These are phyloP conservation scores for Globisporangium viniferum DNA, from an alignment of 352 stramenopile genomes.

Conservation along the genomic window DNA sequence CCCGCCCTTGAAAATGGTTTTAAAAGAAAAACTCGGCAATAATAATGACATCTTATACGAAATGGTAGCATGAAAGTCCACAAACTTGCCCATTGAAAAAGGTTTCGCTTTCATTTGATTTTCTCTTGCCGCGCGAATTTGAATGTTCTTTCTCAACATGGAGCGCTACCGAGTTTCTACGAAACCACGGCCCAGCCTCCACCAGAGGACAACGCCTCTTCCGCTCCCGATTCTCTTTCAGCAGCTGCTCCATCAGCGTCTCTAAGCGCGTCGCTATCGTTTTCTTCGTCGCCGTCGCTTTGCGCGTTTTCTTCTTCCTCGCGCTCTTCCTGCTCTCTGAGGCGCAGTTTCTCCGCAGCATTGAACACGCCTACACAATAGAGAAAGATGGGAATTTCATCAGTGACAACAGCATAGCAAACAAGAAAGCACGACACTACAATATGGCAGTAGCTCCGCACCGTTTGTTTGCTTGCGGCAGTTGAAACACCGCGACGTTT, in stretches of 20 bases:
- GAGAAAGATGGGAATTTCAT: not conserved
- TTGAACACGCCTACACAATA: constrained; percentile 77
- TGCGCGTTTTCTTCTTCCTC: constrained; percentile 15
- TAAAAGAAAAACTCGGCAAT: too few species aligned
- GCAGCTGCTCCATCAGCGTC: constrained; percentile 5
- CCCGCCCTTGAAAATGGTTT: too few species aligned
- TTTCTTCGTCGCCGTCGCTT: constrained; percentile 14
- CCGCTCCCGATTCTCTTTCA: not conserved
- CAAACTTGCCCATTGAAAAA: too few species aligned
- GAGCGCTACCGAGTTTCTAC: not conserved
- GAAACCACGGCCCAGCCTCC: constrained; percentile 20
- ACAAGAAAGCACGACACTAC: too few species aligned
- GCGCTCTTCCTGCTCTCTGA: constrained; percentile 36
- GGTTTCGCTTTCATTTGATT: too few species aligned
- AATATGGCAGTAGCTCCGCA: constrained; percentile 7
- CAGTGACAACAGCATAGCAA: too few species aligned
- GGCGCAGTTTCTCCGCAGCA: constrained; percentile 76
- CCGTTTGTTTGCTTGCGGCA: constrained; percentile 94
- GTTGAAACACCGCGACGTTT: constrained; percentile 88
- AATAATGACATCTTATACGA: too few species aligned
- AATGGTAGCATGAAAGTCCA: too few species aligned
- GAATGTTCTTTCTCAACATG: not conserved
- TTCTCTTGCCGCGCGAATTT: too few species aligned
- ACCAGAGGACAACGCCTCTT: not conserved
- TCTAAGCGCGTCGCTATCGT: not conserved